Base-by-base conservation (phyloP, 2,329 filamentous ascomycete genomes). In the Arthrobotrys conoides region DNA sequence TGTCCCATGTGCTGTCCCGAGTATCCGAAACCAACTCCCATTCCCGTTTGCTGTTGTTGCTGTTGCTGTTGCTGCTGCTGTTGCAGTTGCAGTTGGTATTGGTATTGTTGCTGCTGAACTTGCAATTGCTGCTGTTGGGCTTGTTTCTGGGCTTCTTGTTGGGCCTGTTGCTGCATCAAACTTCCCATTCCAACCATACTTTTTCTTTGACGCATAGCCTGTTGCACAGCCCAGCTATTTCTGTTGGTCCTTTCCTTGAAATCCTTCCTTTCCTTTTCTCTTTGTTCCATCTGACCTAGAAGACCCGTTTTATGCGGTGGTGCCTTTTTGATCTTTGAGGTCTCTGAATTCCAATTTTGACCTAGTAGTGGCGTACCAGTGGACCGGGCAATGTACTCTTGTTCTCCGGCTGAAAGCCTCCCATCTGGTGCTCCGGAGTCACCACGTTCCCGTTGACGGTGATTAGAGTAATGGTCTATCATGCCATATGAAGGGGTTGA, bases 301-400 rank as follows among this genome's bases (percentile, higher is more conserved):
- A 97, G 86, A 0, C 91, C 91, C 22, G 86, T 85, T 0, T 89
- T 89, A 36, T 88, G 83, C 9, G 87, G 85, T 68, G 86, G 86
- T 51, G 86, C 84, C 76, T 87, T 88, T 44, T 44, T 44, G 20
- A 44, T 61, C 80, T 86, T 86, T 75, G 89, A 90, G 14, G 68
- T 67, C 38, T 63, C 53, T 14, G 30, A 57, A 16, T 67, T 67
- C 68, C 69, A 72, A 20, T 36, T 72, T 46, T 78, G 75, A 3
- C 75, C 75, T 81, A 96, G 88, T 63, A 97, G 86, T 0, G 94
- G 92, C 0, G 90, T 90, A 0, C 92, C 92, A 0, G 93, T 97
- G 81, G 93, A 87, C 44, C 92, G 90, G 9, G 94, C 92, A n/a
- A 97, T 88, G 81, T 96, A 91, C 84, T 96, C 93, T 83, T 96